A percentile compares a stretch with the other conserved stretches of the same genome.
Evolutionary conservation across 768 basidiomycete species (phyloP).

Genomic region (Tylopilus balloui): DNA sequence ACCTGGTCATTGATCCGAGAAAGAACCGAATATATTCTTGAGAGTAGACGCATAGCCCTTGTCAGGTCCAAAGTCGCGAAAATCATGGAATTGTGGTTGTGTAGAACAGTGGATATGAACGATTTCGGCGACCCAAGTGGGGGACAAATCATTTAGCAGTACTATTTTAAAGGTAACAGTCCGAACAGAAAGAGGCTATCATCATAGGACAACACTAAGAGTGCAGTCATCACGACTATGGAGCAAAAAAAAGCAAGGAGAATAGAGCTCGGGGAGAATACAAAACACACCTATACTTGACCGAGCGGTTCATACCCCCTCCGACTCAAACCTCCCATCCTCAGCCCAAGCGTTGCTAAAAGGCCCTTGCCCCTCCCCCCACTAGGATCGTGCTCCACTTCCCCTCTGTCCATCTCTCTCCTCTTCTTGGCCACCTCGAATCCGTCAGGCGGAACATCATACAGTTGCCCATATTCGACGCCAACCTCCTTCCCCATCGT

Average conservation of each 20-base stretch:
- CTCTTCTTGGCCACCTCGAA: conserved; percentile 68
- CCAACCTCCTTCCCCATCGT: conserved; percentile 76
- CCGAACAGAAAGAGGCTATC: neutral
- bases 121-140: too few species aligned
- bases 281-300: conserved; percentile 21
- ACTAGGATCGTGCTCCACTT: conserved; percentile 40
- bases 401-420: conserved; percentile 45
- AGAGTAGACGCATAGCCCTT: too few species aligned
- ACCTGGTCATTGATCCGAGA: too few species aligned
- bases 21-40: too few species aligned
- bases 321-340: conserved; percentile 35
- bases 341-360: conserved; percentile 31
- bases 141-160: neutral
- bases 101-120: too few species aligned
- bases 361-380: conserved; percentile 36
- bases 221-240: neutral
- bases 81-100: too few species aligned
- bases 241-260: neutral
- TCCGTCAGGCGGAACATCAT: conserved; percentile 86
- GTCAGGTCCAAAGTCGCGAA: too few species aligned
- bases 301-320: conserved; percentile 34
- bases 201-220: neutral
- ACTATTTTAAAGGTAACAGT: neutral
- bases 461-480: conserved; percentile 85
- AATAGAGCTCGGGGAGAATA: neutral